Evolutionary conservation across 371 early-diverging fungal genomes (phyloP).

Genomic region (Rhizomucor miehei): DNA sequence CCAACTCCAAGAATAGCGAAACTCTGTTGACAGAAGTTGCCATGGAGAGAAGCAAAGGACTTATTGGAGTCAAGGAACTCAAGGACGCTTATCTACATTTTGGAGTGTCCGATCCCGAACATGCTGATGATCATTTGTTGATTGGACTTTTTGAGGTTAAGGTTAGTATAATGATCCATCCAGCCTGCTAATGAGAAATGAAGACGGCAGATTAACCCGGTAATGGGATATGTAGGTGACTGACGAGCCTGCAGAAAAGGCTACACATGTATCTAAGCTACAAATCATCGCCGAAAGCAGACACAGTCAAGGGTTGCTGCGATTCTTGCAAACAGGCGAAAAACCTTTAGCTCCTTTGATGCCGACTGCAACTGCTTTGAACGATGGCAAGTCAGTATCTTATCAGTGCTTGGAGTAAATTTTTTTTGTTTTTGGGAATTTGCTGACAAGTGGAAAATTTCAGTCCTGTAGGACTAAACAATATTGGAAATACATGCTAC

Average conservation of each 20-base stretch:
- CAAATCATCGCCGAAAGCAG: conserved; percentile 29
- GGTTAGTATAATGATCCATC: conserved; percentile 7
- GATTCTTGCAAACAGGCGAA: conserved; percentile 25
- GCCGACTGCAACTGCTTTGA: no score
- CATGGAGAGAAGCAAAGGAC: conserved; percentile 45
- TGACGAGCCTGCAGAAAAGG: conserved; percentile 32
- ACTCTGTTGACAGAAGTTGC: conserved; percentile 39
- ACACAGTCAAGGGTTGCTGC: conserved; percentile 21
- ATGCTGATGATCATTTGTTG: conserved; percentile 27
- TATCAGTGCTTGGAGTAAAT: conserved; percentile 1
- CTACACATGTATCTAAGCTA: conserved; percentile 26
- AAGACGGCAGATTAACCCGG: no score
- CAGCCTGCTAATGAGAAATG: no score
- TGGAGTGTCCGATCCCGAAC: conserved; percentile 28
- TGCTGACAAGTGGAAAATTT: background rate
- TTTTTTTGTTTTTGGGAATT: background rate
- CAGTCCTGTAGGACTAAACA: conserved; percentile 73
- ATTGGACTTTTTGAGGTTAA: conserved; percentile 34
- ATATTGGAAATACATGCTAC: conserved; percentile 93
- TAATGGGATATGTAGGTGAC: conserved; percentile 16
- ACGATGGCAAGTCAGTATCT: background rate
- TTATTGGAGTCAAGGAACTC: conserved; percentile 42
- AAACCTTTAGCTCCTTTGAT: background rate
- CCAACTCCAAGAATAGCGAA: conserved; percentile 33
- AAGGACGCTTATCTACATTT: conserved; percentile 53